These are phyloP conservation scores for Fusarium begoniae DNA, from an alignment of 2,329 filamentous ascomycete genomes.

Conservation along the genomic window DNA sequence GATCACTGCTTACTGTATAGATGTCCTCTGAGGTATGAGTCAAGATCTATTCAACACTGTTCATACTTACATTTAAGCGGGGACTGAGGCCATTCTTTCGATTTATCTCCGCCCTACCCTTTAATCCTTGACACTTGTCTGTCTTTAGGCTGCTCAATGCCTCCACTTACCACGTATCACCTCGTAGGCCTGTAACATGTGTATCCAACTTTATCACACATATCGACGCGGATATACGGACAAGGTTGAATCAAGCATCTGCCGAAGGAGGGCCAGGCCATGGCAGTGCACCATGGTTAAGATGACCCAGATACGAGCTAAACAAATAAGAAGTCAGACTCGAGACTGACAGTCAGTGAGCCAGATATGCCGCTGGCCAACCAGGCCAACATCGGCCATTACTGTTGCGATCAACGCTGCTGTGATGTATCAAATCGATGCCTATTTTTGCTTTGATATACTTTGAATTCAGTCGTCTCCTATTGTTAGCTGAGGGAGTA, in stretches of 20 bases:
- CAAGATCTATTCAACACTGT: too few species aligned
- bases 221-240: neutral
- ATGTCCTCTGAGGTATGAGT: too few species aligned
- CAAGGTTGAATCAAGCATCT: neutral
- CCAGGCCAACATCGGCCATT: neutral
- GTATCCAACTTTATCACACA: too few species aligned
- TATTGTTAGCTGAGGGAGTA: neutral
- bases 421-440: neutral
- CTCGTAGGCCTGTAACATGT: too few species aligned
- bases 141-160: too few species aligned
- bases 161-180: too few species aligned
- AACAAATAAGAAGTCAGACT: neutral
- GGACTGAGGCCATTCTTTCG: too few species aligned
- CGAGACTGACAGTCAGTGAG: neutral
- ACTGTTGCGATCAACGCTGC: neutral
- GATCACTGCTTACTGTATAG: too few species aligned
- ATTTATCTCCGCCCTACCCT: too few species aligned
- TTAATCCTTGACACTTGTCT: too few species aligned
- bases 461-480: neutral
- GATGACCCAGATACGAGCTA: accelerated
- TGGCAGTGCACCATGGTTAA: neutral
- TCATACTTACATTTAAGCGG: too few species aligned
- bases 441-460: neutral
- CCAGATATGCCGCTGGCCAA: neutral
- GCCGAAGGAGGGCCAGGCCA: neutral